A percentile compares a stretch with the other conserved stretches of the same genome.
These are phyloP conservation scores for Penicillium sp. DNA, from an alignment of 2,329 filamentous ascomycete species.

Conservation along the genomic window DNA sequence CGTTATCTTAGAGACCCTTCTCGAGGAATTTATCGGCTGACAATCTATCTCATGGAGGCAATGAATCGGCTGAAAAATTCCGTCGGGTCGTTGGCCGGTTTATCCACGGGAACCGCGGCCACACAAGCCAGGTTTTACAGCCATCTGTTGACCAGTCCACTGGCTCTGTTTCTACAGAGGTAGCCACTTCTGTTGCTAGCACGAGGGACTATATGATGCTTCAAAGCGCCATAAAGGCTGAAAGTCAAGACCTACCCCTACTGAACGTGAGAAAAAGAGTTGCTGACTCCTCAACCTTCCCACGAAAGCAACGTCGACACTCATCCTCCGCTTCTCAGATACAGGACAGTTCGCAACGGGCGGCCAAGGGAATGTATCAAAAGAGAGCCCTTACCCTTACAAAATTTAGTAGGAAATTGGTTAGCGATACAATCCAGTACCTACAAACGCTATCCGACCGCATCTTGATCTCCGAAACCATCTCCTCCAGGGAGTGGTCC, in stretches of 20 bases:
- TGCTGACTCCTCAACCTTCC: background rate
- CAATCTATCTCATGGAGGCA: background rate
- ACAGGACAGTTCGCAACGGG: background rate
- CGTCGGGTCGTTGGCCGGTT: background rate
- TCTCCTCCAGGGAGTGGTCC: background rate
- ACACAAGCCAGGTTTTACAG: too few relatives aligned
- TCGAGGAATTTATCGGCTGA: background rate
- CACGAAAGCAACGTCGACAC: background rate
- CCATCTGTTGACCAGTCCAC: background rate
- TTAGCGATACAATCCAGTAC: background rate
- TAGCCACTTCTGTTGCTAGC: background rate
- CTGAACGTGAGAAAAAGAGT: background rate
- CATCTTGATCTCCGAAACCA: background rate
- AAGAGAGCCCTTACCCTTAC: background rate
- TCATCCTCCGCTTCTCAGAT: background rate
- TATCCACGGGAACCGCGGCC: background rate
- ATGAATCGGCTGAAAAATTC: background rate
- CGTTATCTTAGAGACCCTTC: background rate
- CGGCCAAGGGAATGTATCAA: too few relatives aligned
- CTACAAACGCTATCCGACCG: background rate
- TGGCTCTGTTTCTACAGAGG: background rate
- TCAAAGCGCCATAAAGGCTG: background rate
- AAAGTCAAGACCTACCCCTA: background rate
- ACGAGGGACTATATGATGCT: background rate
- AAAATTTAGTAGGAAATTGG: background rate